Evolutionary conservation across 202 grass and related monocot species (phyloP).

Genomic region (Dendrocalamus latiflorus): DNA sequence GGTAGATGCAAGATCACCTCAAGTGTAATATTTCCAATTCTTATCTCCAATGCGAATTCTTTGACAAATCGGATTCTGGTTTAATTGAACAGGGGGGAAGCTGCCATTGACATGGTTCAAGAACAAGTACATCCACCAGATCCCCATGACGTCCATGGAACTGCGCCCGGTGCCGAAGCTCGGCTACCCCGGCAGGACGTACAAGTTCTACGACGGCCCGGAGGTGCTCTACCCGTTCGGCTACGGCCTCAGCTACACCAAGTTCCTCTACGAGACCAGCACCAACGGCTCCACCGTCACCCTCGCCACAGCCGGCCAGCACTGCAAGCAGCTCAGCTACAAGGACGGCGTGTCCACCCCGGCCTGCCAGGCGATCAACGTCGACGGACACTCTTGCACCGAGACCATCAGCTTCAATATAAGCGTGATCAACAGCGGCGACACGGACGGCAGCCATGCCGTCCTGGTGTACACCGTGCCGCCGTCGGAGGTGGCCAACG

Average conservation of each 20-base stretch:
- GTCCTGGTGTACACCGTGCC: constrained; percentile 54
- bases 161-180: too few species aligned
- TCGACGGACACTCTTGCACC: constrained; percentile 1
- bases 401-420: constrained; percentile 43
- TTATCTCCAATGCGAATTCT: too few species aligned
- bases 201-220: too few species aligned
- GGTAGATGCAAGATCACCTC: too few species aligned
- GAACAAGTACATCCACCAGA: too few species aligned
- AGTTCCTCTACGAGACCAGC: constrained; percentile 12
- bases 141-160: too few species aligned
- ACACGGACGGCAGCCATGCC: constrained; percentile 10
- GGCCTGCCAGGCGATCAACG: constrained; percentile 27
- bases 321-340: constrained; percentile 39
- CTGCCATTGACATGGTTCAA: too few species aligned
- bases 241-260: constrained; percentile 54
- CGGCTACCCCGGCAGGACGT: too few species aligned
- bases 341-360: not conserved
- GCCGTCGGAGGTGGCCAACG: constrained; percentile 37
- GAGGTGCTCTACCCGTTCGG: constrained; percentile 57
- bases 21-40: too few species aligned
- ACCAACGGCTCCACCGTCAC: not conserved
- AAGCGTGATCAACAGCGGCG: constrained; percentile 41
- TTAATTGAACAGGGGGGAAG: too few species aligned
- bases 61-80: too few species aligned
- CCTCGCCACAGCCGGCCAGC: not conserved